phyloP scores from a whole-genome alignment of 148 eudicot genomes.

The Rhododendron simsii region DNA sequence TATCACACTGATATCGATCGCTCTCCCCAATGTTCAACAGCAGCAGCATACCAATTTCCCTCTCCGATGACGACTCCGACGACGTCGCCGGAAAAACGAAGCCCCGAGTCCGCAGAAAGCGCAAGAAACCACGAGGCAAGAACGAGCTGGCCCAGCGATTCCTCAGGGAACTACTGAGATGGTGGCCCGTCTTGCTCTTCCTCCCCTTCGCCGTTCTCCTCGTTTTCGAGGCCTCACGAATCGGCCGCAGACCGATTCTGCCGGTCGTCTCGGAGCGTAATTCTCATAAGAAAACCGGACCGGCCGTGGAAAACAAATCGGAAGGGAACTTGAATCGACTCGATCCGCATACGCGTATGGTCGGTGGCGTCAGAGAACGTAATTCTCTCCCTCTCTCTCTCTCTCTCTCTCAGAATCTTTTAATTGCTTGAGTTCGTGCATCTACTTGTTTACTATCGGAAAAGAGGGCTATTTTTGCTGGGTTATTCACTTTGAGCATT shows the following conservation, averaged over 20 bases:
- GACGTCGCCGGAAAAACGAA: constrained; percentile 27
- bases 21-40: constrained; percentile 25
- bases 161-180: constrained; percentile 29
- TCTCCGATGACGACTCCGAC: constrained; percentile 60
- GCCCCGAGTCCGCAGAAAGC: constrained; percentile 44
- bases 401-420: neutral
- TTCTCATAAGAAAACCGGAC: constrained; percentile 10
- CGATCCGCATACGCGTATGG: constrained; percentile 49
- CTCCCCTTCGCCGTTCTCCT: constrained; percentile 45
- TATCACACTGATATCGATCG: neutral
- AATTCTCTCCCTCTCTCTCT: constrained; percentile 12
- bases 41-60: constrained; percentile 40
- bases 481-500: no score
- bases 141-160: constrained; percentile 18
- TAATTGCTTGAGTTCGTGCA: neutral
- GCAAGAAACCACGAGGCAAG: constrained; percentile 36
- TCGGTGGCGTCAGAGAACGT: constrained; percentile 73
- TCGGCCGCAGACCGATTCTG: constrained; percentile 26
- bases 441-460: neutral
- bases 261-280: neutral
- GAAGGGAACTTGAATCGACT: constrained; percentile 53
- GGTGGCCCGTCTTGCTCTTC: constrained; percentile 67
- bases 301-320: constrained; percentile 7
- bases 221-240: constrained; percentile 55
- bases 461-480: neutral